These are phyloP conservation scores for Hibiscus mutabilis DNA, from an alignment of 345 rosid genomes.

Conservation along the genomic window DNA sequence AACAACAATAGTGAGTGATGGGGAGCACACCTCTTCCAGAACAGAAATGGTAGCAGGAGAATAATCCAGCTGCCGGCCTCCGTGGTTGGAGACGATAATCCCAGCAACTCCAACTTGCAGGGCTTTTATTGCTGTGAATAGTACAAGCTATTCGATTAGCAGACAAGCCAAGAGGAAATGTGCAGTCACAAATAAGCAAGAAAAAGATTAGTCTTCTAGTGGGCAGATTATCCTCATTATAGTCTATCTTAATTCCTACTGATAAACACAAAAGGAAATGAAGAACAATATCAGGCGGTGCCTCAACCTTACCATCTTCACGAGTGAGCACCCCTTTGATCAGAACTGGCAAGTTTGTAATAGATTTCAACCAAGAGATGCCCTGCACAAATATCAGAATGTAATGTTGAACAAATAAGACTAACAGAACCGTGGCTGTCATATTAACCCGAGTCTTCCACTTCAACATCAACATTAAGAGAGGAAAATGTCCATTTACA, in stretches of 20 bases:
- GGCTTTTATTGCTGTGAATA: conserved; percentile 46
- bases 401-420: neutral
- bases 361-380: conserved; percentile 67
- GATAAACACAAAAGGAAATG: neutral
- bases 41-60: conserved; percentile 48
- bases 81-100: conserved; percentile 69
- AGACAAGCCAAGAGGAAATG: neutral
- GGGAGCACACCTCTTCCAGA: conserved; percentile 49
- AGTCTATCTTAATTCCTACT: too few relatives aligned
- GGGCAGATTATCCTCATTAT: too few relatives aligned
- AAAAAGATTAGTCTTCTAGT: neutral
- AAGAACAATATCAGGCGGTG: neutral
- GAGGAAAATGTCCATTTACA: neutral
- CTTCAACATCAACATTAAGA: neutral
- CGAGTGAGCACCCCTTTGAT: conserved; percentile 77
- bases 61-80: conserved; percentile 62
- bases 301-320: conserved; percentile 59
- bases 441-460: neutral
- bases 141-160: neutral
- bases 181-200: neutral
- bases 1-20: neutral
- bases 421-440: neutral
- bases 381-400: conserved; percentile 38
- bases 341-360: conserved; percentile 65
- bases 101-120: conserved; percentile 51